These are phyloP conservation scores for Strobilomyces confusus DNA, from an alignment of 768 basidiomycete species.

Conservation along the genomic window DNA sequence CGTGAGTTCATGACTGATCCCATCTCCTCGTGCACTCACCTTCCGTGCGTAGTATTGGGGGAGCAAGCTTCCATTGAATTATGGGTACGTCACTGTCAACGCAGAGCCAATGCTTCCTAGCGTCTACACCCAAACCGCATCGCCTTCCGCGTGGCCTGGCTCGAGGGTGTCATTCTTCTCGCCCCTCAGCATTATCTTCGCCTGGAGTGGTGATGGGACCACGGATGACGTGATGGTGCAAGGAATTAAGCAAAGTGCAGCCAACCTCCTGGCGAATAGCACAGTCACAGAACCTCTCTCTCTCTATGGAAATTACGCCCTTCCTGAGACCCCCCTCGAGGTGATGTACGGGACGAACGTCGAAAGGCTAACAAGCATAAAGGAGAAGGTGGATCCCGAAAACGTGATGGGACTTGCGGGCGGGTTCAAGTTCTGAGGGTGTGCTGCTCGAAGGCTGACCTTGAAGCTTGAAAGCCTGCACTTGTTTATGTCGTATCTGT, in stretches of 20 bases:
- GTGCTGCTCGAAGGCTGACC: not conserved
- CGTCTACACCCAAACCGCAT: slow-evolving; percentile 36
- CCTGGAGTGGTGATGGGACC: slow-evolving; percentile 37
- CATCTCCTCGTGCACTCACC: not conserved
- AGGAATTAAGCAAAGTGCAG: slow-evolving; percentile 38
- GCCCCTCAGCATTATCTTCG: slow-evolving; percentile 46
- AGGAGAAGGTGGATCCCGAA: slow-evolving; percentile 46
- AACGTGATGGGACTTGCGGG: slow-evolving; percentile 67
- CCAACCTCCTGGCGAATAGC: slow-evolving; percentile 39
- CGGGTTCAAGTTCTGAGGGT: slow-evolving; percentile 52
- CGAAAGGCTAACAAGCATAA: slow-evolving; percentile 36
- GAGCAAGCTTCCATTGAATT: slow-evolving; percentile 27
- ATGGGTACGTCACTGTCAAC: slow-evolving; percentile 42
- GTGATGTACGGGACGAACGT: slow-evolving; percentile 51
- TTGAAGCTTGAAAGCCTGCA: not conserved
- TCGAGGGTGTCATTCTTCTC: slow-evolving; percentile 35
- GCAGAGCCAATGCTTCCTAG: slow-evolving; percentile 49
- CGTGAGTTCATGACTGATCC: slow-evolving; percentile 8
- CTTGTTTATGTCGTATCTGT: not conserved
- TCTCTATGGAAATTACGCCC: slow-evolving; percentile 60
- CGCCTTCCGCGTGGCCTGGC: slow-evolving; percentile 46
- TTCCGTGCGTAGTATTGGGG: slow-evolving; percentile 37
- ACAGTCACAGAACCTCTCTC: slow-evolving; percentile 40
- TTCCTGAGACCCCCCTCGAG: slow-evolving; percentile 46
- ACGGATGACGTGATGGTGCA: slow-evolving; percentile 40